Base-by-base conservation (phyloP, 1,139 yeast species). In the Yamadazyma triangularis region DNA sequence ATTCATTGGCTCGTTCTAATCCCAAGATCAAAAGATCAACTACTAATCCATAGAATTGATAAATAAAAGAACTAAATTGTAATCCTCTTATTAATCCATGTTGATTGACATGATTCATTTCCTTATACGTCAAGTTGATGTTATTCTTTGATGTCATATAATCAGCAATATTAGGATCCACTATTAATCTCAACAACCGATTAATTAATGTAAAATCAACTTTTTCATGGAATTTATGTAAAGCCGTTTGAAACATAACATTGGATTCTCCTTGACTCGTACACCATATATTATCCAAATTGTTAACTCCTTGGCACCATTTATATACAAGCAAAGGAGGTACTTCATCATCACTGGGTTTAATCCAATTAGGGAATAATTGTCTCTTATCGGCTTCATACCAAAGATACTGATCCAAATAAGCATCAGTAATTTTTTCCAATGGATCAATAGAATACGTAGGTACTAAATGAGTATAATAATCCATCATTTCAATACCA, bases 371-470 rank as follows among this genome's bases (percentile, higher is more conserved):
- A 3, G 99, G 99, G 58, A 93, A 93, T 24, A 93, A 60, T 13
- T 80, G 78, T 35, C 96, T 63, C 47, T 84, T 81, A 31, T 87
- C 96, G 4, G 94, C 91, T 55, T 91, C 97, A 54, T 84, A 91
- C 96, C 97, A 91, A 31, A 93, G 63, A 47, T 89, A 93, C 48
- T 91, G 98, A 51, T 91, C 98, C 28, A 93, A 61, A 48, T 91
- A 93, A 0, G 97, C 96, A 60, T 93, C 99, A 0, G 96, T 88
- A 35, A 93, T 87, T 51, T 89, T 91, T 53, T 93, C 99, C 30
- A 88, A 60, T 0, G 97, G 96, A 51, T 89, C 97, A 13, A 91
- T 73, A 8, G 83, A 73, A 50, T 86, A 89, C 1, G 89, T 89
- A 0, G 98, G 98, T 0, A 82, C 73, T 28, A 89, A 68, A 47